Conservation (phyloP, 2,329 filamentous ascomycete species). For the Hypoxylon sp. region DNA sequence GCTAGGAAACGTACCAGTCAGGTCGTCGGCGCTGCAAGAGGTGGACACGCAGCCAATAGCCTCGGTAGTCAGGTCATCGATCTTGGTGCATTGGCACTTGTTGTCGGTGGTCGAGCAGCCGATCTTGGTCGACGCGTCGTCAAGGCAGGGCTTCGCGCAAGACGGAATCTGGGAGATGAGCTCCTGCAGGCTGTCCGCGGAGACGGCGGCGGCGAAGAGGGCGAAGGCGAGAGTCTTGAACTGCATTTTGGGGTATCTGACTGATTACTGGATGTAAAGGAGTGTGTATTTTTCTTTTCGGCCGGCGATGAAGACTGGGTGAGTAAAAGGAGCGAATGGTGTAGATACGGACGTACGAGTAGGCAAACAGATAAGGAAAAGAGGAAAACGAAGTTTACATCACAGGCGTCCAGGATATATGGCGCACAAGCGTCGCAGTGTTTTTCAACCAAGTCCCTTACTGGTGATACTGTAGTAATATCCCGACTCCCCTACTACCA, state of each 20-base stretch:
- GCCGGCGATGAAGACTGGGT: conserved; percentile 25
- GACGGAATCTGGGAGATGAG: conserved; percentile 55
- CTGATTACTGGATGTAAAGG: conserved; percentile 18
- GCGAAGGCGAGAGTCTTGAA: conserved; percentile 49
- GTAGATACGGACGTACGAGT: conserved; percentile 2
- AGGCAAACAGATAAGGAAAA: conserved; percentile 7
- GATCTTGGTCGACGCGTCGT: conserved; percentile 51
- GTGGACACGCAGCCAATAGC: conserved; percentile 57
- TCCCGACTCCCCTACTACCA: conserved; percentile 24
- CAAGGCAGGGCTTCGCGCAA: conserved; percentile 59
- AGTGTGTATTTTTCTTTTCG: conserved; percentile 33
- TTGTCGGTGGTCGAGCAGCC: conserved; percentile 57
- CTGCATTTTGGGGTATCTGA: conserved; percentile 51
- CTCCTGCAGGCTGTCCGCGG: conserved; percentile 49
- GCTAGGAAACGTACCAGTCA: conserved; percentile 54
- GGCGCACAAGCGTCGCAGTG: conserved; percentile 14
- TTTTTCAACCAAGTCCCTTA: conserved; percentile 15
- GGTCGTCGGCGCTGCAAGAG: conserved; percentile 55
- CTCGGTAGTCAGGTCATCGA: conserved; percentile 54
- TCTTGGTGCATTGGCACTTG: conserved; percentile 58
- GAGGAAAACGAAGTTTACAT: conserved; percentile 27
- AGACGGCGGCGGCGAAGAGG: conserved; percentile 48
- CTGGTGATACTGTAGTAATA: conserved; percentile 7
- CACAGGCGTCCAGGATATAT: conserved; percentile 22
- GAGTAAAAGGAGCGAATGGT: conserved; percentile 18